Conservation (phyloP, 2,329 filamentous ascomycete genomes). For the Cladosporium velox region DNA sequence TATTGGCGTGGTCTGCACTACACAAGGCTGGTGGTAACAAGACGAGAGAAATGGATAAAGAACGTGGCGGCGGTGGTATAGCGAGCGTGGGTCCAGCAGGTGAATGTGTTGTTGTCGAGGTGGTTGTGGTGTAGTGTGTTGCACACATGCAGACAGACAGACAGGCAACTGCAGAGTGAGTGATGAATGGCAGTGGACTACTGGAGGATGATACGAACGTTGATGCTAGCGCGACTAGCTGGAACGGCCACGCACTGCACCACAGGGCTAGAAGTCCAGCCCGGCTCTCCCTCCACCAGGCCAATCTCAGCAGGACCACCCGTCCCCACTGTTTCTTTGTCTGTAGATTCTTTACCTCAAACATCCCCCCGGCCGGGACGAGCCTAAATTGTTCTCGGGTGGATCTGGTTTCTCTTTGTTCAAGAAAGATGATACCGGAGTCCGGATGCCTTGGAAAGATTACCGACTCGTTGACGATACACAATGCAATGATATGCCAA, state of each 20-base stretch:
- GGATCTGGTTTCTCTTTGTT: neutral
- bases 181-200: neutral
- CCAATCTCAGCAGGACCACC: slow-evolving; percentile 3
- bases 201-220: neutral
- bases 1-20: neutral
- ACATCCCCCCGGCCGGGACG: neutral
- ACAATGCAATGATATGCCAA: too few relatives aligned
- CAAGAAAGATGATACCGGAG: neutral
- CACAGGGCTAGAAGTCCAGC: neutral
- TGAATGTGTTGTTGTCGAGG: neutral
- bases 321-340: slow-evolving; percentile 3
- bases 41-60: slow-evolving; percentile 4
- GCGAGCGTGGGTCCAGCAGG: slow-evolving; percentile 1
- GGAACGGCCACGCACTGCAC: slow-evolving; percentile 3
- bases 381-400: neutral
- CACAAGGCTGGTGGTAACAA: neutral
- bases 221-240: slow-evolving; percentile 6
- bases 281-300: neutral
- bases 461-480: neutral
- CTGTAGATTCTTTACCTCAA: neutral
- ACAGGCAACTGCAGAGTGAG: neutral
- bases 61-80: slow-evolving; percentile 14
- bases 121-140: neutral
- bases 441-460: neutral
- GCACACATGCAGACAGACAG: neutral